These are phyloP conservation scores for Theobroma cacao DNA, from an alignment of 345 rosid species.

Conservation along the genomic window DNA sequence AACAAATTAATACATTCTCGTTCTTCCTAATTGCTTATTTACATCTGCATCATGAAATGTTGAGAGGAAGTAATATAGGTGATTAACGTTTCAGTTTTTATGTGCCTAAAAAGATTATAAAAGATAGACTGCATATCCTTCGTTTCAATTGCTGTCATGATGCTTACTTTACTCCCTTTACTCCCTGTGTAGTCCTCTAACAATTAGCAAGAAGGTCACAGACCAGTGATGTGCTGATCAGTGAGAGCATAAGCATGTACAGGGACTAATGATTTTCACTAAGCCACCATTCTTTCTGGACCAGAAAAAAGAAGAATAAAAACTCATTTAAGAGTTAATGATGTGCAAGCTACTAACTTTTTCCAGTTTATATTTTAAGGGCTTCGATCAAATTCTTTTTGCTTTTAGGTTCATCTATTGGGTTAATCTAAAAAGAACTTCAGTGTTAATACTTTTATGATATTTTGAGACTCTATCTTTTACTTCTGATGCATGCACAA, in stretches of 20 bases:
- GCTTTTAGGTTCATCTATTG: neutral
- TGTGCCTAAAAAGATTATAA: neutral
- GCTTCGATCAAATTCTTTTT: neutral
- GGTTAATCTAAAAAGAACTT: neutral
- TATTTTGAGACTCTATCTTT: neutral
- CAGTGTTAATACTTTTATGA: neutral
- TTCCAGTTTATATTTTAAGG: neutral
- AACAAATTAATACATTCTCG: neutral
- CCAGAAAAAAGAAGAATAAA: neutral
- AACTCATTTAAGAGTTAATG: neutral
- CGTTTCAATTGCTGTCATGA: neutral
- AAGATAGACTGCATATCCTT: neutral
- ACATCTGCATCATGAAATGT: neutral
- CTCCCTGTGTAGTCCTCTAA: neutral
- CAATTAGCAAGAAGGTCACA: neutral
- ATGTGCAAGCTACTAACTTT: neutral
- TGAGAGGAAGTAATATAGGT: neutral
- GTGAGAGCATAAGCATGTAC: neutral
- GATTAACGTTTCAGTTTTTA: neutral
- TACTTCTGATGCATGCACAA: neutral
- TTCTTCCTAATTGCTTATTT: neutral
- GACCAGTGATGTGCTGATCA: neutral
- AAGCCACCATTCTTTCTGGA: neutral
- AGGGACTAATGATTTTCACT: neutral
- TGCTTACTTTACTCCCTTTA: neutral